These are phyloP conservation scores for Pleurotus giganteus DNA, from an alignment of 768 basidiomycete genomes.

Conservation along the genomic window DNA sequence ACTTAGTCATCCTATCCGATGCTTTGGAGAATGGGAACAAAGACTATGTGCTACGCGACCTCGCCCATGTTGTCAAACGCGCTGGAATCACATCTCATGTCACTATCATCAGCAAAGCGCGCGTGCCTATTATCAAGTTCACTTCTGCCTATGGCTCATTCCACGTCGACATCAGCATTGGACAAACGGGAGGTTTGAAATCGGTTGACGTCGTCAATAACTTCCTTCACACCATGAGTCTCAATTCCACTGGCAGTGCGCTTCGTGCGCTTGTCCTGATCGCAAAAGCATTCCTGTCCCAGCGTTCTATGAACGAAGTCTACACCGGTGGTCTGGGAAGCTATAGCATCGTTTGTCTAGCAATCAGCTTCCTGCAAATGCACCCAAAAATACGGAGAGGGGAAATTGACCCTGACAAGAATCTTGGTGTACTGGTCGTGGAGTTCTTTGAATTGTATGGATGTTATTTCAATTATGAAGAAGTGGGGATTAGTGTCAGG, in stretches of 20 bases:
- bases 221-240: slow-evolving; percentile 64
- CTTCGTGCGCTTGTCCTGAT: slow-evolving; percentile 83
- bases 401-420: slow-evolving; percentile 83
- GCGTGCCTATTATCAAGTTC: slow-evolving; percentile 97
- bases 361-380: slow-evolving; percentile 93
- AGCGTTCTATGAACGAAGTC: slow-evolving; percentile 97
- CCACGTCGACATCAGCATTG: slow-evolving; percentile 91
- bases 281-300: slow-evolving; percentile 86
- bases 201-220: slow-evolving; percentile 79
- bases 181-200: slow-evolving; percentile 81
- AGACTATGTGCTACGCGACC: slow-evolving; percentile 65
- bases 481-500: slow-evolving; percentile 84
- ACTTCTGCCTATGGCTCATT: slow-evolving; percentile 77
- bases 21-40: slow-evolving; percentile 72
- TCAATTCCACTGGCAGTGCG: slow-evolving; percentile 46
- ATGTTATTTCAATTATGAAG: slow-evolving; percentile 84
- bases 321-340: slow-evolving; percentile 93
- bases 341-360: slow-evolving; percentile 92
- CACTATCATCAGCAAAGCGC: slow-evolving; percentile 88
- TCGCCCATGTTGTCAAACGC: slow-evolving; percentile 77
- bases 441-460: slow-evolving; percentile 99
- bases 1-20: slow-evolving; percentile 83
- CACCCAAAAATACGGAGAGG: slow-evolving; percentile 91
- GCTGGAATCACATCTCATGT: slow-evolving; percentile 72
- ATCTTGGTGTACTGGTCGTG: slow-evolving; percentile 91